Evolutionary conservation across 768 basidiomycete species (phyloP), one percentile per base, ranked within the genome.

Genomic region (Leccinum incarnatum): DNA sequence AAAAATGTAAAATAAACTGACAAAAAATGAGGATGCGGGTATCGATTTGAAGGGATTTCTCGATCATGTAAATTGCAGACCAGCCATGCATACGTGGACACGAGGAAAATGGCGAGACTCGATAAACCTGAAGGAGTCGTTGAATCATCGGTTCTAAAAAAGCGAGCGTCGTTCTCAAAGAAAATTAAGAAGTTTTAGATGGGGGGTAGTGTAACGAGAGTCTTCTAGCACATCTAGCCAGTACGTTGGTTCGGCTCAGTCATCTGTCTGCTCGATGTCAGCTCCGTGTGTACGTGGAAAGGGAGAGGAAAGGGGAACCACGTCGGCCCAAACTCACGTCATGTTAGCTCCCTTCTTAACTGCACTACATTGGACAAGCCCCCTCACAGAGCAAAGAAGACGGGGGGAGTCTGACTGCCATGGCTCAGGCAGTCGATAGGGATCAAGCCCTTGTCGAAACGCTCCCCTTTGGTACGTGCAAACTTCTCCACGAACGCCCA

Each of bases 371-470:
- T 12, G 42, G 42, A 45, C 10, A 45, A 19, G 5, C 5, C 11
- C 42, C 19, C 42, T 45, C 19, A 45, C 42, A 45, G 74, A 14
- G 76, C 74, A 51, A 84, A 68, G 72, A 84, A 85, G 8, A 74
- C 69, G 0, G 81, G 77, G 32, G 84, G 70, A 23, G 77, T 72
- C 67, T 83, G 78, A 17, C 77, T 75, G 23, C 72, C 66, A 45
- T 77, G 75, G 29, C 85, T 76, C 68, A 89, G 76, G 68, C 87
- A 89, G 63, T 88, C 85, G n/a, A 89, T 74, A 5, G 88, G 88
- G 49, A 90, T 86, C 54, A 89, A 67, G 0, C 88, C 88, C 40
- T 70, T 70, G 4, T 65, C 67, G 29, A 45, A 59, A 58, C 32
- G 29, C 11, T 27, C 53, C 15, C 21, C 21, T 7, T 19, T 45